phyloP scores from a whole-genome alignment of 352 stramenopile genomes.

The Globisporangium spinosum region DNA sequence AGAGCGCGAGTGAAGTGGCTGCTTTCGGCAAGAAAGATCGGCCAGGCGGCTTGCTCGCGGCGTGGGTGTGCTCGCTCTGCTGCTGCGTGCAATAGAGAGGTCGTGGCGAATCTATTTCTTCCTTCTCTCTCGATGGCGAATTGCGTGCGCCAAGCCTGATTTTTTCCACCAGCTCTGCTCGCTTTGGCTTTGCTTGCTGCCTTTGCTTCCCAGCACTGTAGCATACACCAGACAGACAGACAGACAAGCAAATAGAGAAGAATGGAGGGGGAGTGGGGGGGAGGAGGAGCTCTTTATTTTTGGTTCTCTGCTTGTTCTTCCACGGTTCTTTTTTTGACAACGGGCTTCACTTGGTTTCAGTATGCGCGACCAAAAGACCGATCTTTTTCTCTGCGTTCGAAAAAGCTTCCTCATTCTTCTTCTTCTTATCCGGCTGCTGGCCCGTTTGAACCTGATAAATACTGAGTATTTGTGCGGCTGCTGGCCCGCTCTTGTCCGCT shows the following conservation, averaged over 20 bases:
- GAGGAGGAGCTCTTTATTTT: constrained; percentile 13
- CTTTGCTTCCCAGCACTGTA: background rate
- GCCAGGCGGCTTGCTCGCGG: background rate
- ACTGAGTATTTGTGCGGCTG: background rate
- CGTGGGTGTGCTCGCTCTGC: background rate
- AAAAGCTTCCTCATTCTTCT: constrained; percentile 9
- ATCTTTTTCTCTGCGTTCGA: constrained; percentile 12
- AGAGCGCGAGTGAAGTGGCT: background rate
- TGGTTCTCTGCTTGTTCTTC: constrained; percentile 13
- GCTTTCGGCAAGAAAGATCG: background rate
- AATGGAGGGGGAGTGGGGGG: background rate
- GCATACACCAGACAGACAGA: background rate
- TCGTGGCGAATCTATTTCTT: constrained; percentile 5
- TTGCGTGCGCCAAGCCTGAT: constrained; percentile 5
- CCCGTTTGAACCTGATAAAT: background rate
- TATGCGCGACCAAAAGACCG: background rate
- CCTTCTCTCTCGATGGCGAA: background rate
- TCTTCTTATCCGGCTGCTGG: constrained; percentile 10
- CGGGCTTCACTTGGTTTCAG: background rate
- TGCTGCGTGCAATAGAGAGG: background rate
- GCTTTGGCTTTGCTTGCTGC: background rate
- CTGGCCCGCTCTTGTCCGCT: background rate
- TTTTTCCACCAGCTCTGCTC: constrained; percentile 5
- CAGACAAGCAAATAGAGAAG: background rate
- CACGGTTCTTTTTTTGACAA: constrained; percentile 1